Percentiles rank a stretch among this genome's conserved stretches.
Evolutionary conservation across 2,329 filamentous ascomycete species (phyloP).

Genomic region (Fusarium tuaranense): DNA sequence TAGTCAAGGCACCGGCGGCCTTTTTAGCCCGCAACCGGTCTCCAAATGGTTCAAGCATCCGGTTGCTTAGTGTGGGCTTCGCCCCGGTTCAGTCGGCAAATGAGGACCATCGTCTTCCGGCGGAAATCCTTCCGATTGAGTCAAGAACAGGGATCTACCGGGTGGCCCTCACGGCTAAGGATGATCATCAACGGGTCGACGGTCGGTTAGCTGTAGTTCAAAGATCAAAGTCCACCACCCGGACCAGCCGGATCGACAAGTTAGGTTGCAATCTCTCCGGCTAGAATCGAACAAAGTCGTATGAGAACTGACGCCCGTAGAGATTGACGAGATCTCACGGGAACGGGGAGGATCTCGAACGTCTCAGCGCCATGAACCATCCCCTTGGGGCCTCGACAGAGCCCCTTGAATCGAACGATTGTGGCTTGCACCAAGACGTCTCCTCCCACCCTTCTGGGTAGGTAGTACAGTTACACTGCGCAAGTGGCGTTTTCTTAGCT

Average conservation of each 20-base stretch:
- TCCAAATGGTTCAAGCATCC: background rate
- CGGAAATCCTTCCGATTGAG: conserved; percentile 1
- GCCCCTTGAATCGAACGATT: conserved; percentile 1
- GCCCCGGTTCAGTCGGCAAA: background rate
- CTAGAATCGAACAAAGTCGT: background rate
- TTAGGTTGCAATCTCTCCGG: background rate
- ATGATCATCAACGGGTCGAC: background rate
- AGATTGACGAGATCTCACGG: background rate
- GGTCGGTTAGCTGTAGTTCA: background rate
- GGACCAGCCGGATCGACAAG: background rate
- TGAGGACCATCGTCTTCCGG: background rate
- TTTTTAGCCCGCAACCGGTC: background rate
- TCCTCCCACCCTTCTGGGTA: background rate
- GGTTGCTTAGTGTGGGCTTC: background rate
- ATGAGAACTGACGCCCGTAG: background rate
- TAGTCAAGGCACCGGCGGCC: background rate
- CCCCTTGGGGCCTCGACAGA: background rate
- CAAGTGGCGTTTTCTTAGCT: background rate
- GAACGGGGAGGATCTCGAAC: background rate
- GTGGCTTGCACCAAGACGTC: background rate
- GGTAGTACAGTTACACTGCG: background rate
- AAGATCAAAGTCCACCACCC: background rate
- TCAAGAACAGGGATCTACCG: background rate
- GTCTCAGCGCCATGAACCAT: background rate
- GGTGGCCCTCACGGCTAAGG: background rate